Conservation (phyloP, 192 early-diverging fungal species). For the Funneliformis mosseae region DNA sequence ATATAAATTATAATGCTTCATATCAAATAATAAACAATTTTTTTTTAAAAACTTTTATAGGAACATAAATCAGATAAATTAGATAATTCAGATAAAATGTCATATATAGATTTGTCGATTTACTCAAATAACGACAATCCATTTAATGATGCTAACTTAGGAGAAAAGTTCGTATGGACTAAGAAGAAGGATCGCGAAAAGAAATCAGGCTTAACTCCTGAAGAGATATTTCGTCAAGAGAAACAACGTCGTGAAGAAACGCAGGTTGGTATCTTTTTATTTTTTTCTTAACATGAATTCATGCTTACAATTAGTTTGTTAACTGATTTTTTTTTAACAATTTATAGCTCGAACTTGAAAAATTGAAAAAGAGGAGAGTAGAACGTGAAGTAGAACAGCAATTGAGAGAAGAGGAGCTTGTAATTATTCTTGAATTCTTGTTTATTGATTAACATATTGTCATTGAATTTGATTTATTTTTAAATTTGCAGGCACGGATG, state of each 20-base stretch:
- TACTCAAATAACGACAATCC: slow-evolving; percentile 81
- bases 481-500: slow-evolving; percentile 33
- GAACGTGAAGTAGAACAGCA: slow-evolving; percentile 83
- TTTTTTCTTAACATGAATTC: not conserved
- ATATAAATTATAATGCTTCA: not conserved
- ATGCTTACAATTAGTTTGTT: not conserved
- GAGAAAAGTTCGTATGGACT: slow-evolving; percentile 90
- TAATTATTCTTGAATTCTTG: slow-evolving; percentile 37
- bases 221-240: slow-evolving; percentile 60
- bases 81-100: slow-evolving; percentile 7
- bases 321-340: not conserved
- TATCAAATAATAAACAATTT: not conserved
- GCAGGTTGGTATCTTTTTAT: slow-evolving; percentile 37
- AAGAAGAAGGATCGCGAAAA: slow-evolving; percentile 88
- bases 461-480: not conserved
- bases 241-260: slow-evolving; percentile 62
- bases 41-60: not conserved
- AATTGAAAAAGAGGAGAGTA: slow-evolving; percentile 74
- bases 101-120: slow-evolving; percentile 42
- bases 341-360: slow-evolving; percentile 67
- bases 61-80: too few species aligned
- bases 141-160: slow-evolving; percentile 78
- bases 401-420: slow-evolving; percentile 79
- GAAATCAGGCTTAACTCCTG: slow-evolving; percentile 61
- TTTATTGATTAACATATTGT: not conserved